Evolutionary conservation across 202 grass and related monocot genomes (phyloP).

Genomic region (Saccharum hybrid): DNA sequence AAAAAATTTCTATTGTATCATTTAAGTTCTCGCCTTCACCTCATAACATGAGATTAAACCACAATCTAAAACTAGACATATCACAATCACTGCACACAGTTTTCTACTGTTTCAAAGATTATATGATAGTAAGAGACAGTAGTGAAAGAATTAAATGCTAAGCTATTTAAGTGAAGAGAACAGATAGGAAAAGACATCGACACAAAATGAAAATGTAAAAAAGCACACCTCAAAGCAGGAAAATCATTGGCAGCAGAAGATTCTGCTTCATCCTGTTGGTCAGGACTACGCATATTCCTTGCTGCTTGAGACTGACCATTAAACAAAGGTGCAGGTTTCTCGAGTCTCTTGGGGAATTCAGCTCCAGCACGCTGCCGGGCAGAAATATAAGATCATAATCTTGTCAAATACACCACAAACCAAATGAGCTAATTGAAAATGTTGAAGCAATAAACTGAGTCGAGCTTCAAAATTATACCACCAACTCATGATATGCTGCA

Average conservation of each 20-base stretch:
- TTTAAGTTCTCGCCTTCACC: slow-evolving; percentile 23
- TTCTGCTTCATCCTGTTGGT: slow-evolving; percentile 70
- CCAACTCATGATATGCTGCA: slow-evolving; percentile 79
- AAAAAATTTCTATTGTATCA: background rate
- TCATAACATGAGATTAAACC: slow-evolving; percentile 19
- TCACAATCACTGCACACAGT: background rate
- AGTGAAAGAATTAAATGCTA: background rate
- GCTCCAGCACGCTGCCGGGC: slow-evolving; percentile 72
- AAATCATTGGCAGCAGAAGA: slow-evolving; percentile 74
- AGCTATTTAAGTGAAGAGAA: background rate
- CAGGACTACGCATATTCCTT: slow-evolving; percentile 60
- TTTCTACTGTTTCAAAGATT: background rate
- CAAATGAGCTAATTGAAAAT: slow-evolving; percentile 9
- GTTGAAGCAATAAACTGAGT: slow-evolving; percentile 12
- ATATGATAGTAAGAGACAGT: slow-evolving; percentile 2
- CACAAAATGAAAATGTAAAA: slow-evolving; percentile 28
- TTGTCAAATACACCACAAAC: slow-evolving; percentile 29
- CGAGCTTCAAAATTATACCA: slow-evolving; percentile 57
- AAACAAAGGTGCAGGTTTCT: slow-evolving; percentile 70
- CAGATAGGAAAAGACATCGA: slow-evolving; percentile 6
- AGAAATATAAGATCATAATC: slow-evolving; percentile 49
- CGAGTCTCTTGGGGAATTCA: slow-evolving; percentile 84
- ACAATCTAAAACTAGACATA: background rate
- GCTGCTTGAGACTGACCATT: slow-evolving; percentile 68
- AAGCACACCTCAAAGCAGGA: slow-evolving; percentile 67